These are phyloP conservation scores for Dioscorea alata DNA, from an alignment of 106 monocot genomes.

Conservation along the genomic window DNA sequence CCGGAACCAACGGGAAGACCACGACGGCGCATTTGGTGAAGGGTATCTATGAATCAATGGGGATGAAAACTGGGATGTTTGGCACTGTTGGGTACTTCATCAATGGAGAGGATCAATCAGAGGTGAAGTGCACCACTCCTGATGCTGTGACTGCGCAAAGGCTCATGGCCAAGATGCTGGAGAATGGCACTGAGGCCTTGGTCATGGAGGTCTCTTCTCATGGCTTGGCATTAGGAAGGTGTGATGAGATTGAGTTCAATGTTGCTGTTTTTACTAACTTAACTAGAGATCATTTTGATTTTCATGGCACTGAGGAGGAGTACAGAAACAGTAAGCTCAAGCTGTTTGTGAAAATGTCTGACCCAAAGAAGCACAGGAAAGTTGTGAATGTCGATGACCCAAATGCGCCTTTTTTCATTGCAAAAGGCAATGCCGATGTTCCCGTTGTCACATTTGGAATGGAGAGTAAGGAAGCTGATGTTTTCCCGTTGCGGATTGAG, in stretches of 20 bases:
- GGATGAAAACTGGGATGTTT: constrained; percentile 21
- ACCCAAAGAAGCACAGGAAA: constrained; percentile 18
- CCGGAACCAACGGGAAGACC: constrained; percentile 31
- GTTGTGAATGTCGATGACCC: constrained; percentile 28
- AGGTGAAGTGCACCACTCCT: constrained; percentile 20
- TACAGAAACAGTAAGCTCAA: constrained; percentile 23
- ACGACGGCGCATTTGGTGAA: constrained; percentile 21
- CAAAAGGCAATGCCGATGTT: constrained; percentile 14
- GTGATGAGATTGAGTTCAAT: constrained; percentile 21
- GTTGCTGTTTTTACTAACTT: constrained; percentile 23
- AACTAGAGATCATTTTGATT: constrained; percentile 29
- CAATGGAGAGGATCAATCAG: constrained; percentile 13
- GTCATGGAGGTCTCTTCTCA: constrained; percentile 34
- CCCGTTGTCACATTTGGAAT: constrained; percentile 23
- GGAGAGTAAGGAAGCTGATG: constrained; percentile 25
- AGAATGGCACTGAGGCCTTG: constrained; percentile 11
- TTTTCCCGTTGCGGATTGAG: constrained; percentile 14
- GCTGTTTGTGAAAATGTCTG: constrained; percentile 20
- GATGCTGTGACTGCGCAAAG: constrained; percentile 24
- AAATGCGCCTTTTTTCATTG: constrained; percentile 10
- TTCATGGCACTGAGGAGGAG: constrained; percentile 22
- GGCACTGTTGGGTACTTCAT: constrained; percentile 19
- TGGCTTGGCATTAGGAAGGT: constrained; percentile 17
- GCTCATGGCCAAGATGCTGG: constrained; percentile 23
- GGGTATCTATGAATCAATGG: constrained; percentile 20